Evolutionary conservation across 169 alveolate species (phyloP).

Genomic region (Cryptosporidium xiaoi): DNA sequence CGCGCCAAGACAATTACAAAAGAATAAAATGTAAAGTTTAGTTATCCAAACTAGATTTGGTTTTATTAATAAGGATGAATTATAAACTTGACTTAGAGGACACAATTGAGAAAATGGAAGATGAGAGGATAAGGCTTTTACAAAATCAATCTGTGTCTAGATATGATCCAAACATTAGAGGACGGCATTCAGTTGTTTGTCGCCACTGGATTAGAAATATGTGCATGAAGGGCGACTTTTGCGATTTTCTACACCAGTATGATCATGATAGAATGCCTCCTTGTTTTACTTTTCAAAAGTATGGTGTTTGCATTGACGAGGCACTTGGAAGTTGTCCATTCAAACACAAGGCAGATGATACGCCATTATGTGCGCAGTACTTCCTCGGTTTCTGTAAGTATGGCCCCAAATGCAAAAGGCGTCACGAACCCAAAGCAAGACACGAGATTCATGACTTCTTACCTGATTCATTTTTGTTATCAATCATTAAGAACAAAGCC

Average conservation of each 20-base stretch:
- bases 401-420: conserved; percentile 82
- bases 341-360: conserved; percentile 77
- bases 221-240: conserved; percentile 93
- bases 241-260: conserved; percentile 91
- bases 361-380: conserved; percentile 78
- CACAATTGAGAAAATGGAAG: conserved; percentile 48
- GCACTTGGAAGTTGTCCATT: conserved; percentile 82
- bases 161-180: conserved; percentile 77
- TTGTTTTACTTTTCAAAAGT: conserved; percentile 84
- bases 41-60: neutral
- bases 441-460: conserved; percentile 64
- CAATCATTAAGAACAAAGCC: conserved; percentile 42
- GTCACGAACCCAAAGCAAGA: conserved; percentile 78
- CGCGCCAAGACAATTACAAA: neutral
- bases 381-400: conserved; percentile 84
- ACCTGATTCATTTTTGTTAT: conserved; percentile 76
- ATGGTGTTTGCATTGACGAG: conserved; percentile 87
- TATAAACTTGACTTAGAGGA: conserved; percentile 6
- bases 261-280: conserved; percentile 90
- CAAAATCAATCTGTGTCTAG: conserved; percentile 62
- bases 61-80: neutral
- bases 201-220: conserved; percentile 92
- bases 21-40: neutral
- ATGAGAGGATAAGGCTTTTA: conserved; percentile 33
- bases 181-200: conserved; percentile 91